Conservation (phyloP, 768 basidiomycete genomes). For the Mycena galopus region DNA sequence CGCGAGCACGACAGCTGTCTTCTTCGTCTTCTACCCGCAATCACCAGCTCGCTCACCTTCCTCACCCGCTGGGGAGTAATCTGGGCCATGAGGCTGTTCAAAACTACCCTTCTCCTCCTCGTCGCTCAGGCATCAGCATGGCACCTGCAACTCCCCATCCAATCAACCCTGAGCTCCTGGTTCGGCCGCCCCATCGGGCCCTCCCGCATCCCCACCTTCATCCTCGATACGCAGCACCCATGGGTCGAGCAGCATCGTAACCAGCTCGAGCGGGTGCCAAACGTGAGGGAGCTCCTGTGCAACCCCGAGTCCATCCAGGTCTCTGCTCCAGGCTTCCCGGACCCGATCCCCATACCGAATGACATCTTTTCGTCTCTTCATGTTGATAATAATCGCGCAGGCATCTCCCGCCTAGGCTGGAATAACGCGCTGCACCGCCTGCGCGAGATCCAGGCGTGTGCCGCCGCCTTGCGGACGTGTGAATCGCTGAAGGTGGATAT, state of each 20-base stretch:
- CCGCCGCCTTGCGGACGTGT: conserved; percentile 17
- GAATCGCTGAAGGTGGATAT: conserved; percentile 19
- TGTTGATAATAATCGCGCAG: conserved; percentile 17
- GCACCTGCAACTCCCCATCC: conserved; percentile 15
- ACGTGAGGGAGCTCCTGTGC: conserved; percentile 16
- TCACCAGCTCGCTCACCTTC: conserved; percentile 9
- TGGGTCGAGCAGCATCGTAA: conserved; percentile 17
- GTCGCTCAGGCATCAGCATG: conserved; percentile 9
- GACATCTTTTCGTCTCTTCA: conserved; percentile 16
- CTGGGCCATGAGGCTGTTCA: conserved; percentile 17
- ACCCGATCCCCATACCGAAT: conserved; percentile 16
- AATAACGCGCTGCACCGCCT: conserved; percentile 17
- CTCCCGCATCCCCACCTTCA: conserved; percentile 19
- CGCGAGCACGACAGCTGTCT: conserved; percentile 1
- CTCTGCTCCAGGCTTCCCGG: conserved; percentile 17
- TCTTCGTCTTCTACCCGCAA: not conserved
- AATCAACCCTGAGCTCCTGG: conserved; percentile 19
- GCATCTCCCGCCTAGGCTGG: conserved; percentile 14
- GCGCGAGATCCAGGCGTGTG: conserved; percentile 19
- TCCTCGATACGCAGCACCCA: conserved; percentile 20
- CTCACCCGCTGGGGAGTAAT: conserved; percentile 9
- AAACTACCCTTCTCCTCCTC: conserved; percentile 17
- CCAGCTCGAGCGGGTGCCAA: conserved; percentile 12
- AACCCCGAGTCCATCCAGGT: conserved; percentile 19
- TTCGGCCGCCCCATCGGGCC: conserved; percentile 14